Percentiles rank a stretch among this genome's conserved stretches.
Conservation (phyloP, 176 grass and related monocot genomes). For the Aegilops umbellulata region DNA sequence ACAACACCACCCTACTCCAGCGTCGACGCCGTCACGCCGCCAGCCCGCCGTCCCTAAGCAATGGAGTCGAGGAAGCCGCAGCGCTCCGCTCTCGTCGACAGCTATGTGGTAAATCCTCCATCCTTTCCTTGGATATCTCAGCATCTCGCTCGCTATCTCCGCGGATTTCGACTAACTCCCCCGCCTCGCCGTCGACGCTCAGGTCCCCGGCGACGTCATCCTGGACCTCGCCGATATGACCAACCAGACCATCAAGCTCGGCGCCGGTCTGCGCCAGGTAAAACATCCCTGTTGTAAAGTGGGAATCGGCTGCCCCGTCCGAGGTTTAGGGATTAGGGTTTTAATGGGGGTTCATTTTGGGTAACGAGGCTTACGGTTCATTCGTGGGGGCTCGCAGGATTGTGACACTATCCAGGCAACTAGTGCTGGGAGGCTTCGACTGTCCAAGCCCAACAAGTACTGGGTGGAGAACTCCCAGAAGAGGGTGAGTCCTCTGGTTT, state of each 20-base stretch:
- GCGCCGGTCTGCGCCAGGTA: slow-evolving; percentile 75
- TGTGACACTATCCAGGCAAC: slow-evolving; percentile 68
- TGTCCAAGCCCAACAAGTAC: slow-evolving; percentile 94
- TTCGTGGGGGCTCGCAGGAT: slow-evolving; percentile 44
- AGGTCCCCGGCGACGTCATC: slow-evolving; percentile 79
- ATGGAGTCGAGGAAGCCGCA: slow-evolving; percentile 38
- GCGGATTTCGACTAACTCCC: neutral
- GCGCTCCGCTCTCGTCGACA: slow-evolving; percentile 28
- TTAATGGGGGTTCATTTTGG: slow-evolving; percentile 20
- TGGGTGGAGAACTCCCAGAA: slow-evolving; percentile 95
- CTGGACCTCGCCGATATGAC: slow-evolving; percentile 76
- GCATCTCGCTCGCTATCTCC: neutral
- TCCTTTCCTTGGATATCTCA: neutral
- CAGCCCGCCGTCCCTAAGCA: neutral
- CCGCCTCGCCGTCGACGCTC: slow-evolving; percentile 16
- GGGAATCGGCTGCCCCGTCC: neutral
- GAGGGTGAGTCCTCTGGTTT: slow-evolving; percentile 52
- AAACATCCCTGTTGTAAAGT: neutral
- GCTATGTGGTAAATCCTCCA: slow-evolving; percentile 33
- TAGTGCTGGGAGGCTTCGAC: slow-evolving; percentile 59
- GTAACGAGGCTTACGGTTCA: neutral
- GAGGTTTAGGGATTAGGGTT: slow-evolving; percentile 31
- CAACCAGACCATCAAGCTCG: slow-evolving; percentile 86
- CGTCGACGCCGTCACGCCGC: neutral
- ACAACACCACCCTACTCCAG: neutral